These are phyloP conservation scores for Hymenoscyphus scutula DNA, from an alignment of 2,329 filamentous ascomycete species.

Conservation along the genomic window DNA sequence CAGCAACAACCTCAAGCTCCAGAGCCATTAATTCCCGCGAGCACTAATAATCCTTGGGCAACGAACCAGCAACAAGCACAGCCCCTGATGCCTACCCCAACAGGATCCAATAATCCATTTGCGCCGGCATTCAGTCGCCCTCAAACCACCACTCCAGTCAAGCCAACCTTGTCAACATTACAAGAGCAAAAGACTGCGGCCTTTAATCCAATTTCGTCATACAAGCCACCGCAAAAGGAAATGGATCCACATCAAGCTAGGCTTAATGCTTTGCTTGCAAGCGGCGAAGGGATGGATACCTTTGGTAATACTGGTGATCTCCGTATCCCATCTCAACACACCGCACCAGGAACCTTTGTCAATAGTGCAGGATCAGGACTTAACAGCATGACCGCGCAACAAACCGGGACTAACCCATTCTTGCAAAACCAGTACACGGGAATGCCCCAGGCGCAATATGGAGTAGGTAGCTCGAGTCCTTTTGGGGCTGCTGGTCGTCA, in stretches of 20 bases:
- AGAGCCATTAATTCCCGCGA: constrained; percentile 66
- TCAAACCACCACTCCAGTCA: constrained; percentile 54
- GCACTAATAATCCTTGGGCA: constrained; percentile 94
- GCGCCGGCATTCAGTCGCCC: constrained; percentile 68
- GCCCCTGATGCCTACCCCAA: constrained; percentile 76
- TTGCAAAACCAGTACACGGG: constrained; percentile 80
- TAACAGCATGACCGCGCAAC: constrained; percentile 57
- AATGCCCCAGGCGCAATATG: constrained; percentile 60
- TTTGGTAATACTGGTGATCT: constrained; percentile 97
- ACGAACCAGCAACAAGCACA: constrained; percentile 53
- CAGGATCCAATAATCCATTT: constrained; percentile 97
- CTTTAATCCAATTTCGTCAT: constrained; percentile 53
- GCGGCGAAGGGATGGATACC: constrained; percentile 91
- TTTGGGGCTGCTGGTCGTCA: constrained; percentile 38
- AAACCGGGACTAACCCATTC: constrained; percentile 83
- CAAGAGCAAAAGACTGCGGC: constrained; percentile 79
- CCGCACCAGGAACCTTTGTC: constrained; percentile 91
- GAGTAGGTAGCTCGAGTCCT: constrained; percentile 37
- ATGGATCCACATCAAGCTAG: constrained; percentile 65
- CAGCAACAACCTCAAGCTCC: constrained; percentile 45
- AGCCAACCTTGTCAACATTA: constrained; percentile 71
- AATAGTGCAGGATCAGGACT: constrained; percentile 89
- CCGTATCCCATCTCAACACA: constrained; percentile 94
- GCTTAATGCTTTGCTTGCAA: constrained; percentile 82
- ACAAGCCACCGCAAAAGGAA: constrained; percentile 49